Base-by-base conservation (phyloP, 306 rosid species). In the Gleditsia sinensis region DNA sequence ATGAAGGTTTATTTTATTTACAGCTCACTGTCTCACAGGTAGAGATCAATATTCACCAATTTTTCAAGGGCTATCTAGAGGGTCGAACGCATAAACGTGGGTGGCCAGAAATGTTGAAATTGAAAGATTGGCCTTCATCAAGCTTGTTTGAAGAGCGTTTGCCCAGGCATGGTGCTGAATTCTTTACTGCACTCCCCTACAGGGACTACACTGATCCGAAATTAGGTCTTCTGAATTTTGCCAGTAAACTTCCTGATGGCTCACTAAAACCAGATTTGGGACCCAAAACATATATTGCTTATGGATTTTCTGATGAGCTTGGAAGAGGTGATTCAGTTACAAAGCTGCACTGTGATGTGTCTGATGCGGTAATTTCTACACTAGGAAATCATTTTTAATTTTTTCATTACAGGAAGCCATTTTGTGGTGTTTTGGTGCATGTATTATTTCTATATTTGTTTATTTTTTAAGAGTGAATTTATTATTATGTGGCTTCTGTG, bases 101-200 rank as follows among this genome's bases (percentile, higher is more conserved):
- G 57, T 86, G 89, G 89, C 89, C 87, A 17, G 83, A 82, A 74
- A 80, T 86, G 81, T 71, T 86, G 75, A 86, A 86, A 76, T 74
- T 86, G 68, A 86, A 86, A 79, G 89, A 86, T 74, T 86, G 87
- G 85, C 89, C 89, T 65, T 51, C 89, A 46, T 82, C 89, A 30
- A 86, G 81, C 69, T 75, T 60, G 36, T 86, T 86, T 77, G 89
- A 86, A 77, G 87, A 86, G 62, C 83, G 89, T 56, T 83, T 86
- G 73, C 89, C 89, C 7, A 76, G 89, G 81, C 87, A 86, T 56
- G 77, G 83, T 6, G 76, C 71, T 69, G 87, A 86, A 28, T 86
- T 77, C 59, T 56, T 80, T 50, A 63, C 67, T n/a, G 79, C 83
- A 77, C 87, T 86, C 20, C 89, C 89, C 27, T 86, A 76, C 64